These are phyloP conservation scores for Collybia sordida DNA, from an alignment of 768 basidiomycete genomes.

Conservation along the genomic window DNA sequence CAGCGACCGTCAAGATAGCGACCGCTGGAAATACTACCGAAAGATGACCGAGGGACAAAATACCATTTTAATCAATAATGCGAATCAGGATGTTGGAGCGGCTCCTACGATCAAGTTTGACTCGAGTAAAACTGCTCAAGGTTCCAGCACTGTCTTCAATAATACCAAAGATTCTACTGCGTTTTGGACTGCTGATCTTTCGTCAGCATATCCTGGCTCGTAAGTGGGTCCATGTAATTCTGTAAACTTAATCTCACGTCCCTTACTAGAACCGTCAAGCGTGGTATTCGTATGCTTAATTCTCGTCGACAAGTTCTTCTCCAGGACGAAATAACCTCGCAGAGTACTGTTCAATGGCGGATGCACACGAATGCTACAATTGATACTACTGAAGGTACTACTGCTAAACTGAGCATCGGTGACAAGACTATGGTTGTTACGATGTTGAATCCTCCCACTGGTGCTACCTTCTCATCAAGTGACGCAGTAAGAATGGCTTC, in stretches of 20 bases:
- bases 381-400: conserved; percentile 41
- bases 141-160: conserved; percentile 77
- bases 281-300: conserved; percentile 85
- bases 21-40: conserved; percentile 91
- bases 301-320: conserved; percentile 83
- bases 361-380: conserved; percentile 93
- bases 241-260: conserved; percentile 12
- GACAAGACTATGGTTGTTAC: conserved; percentile 64
- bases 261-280: conserved; percentile 66
- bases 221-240: conserved; percentile 35
- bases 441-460: conserved; percentile 67
- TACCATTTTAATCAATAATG: conserved; percentile 72
- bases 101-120: conserved; percentile 59
- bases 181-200: conserved; percentile 77
- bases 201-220: conserved; percentile 73
- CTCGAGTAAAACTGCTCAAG: conserved; percentile 63
- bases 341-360: conserved; percentile 74
- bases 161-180: conserved; percentile 70
- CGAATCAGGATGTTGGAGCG: conserved; percentile 80
- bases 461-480: conserved; percentile 60
- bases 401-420: conserved; percentile 75
- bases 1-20: conserved; percentile 63
- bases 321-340: conserved; percentile 84
- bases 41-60: conserved; percentile 98
- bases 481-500: conserved; percentile 53